Conservation (phyloP, 2,329 filamentous ascomycete species). For the Fusarium concolor region DNA sequence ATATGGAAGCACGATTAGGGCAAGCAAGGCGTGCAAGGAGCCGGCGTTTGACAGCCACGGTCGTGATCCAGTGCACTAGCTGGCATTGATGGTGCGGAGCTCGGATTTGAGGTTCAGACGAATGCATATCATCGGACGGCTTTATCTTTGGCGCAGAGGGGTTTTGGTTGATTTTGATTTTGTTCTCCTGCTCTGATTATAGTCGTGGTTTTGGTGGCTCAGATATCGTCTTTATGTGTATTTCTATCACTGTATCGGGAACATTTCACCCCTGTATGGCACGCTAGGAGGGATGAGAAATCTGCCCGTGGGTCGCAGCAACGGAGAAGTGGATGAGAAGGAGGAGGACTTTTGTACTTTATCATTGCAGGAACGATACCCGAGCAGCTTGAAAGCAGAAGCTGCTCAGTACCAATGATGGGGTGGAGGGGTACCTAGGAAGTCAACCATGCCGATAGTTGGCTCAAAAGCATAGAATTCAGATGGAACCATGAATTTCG, state of each 20-base stretch:
- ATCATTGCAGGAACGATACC: conserved; percentile 47
- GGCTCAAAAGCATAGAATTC: conserved; percentile 9
- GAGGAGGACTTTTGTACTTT: conserved; percentile 44
- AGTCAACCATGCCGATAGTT: conserved; percentile 3
- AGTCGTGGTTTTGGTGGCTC: conserved; percentile 7
- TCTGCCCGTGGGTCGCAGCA: conserved; percentile 3
- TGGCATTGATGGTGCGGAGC: conserved; percentile 19
- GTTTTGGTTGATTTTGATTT: conserved; percentile 24
- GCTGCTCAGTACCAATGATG: conserved; percentile 35
- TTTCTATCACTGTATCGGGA: conserved; percentile 34
- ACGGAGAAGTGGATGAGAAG: conserved; percentile 16
- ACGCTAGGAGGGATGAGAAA: conserved; percentile 19
- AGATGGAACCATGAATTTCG: neutral
- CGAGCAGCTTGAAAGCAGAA: conserved; percentile 37
- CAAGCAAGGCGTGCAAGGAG: conserved; percentile 41
- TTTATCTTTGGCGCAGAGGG: conserved; percentile 45
- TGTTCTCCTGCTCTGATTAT: neutral
- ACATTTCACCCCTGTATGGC: conserved; percentile 10
- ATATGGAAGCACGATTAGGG: conserved; percentile 14
- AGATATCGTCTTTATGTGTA: conserved; percentile 26
- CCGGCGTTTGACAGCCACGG: conserved; percentile 42
- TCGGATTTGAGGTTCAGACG: conserved; percentile 25
- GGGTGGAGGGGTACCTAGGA: neutral
- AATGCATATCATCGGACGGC: conserved; percentile 43
- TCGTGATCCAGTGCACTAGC: conserved; percentile 23